Base-by-base conservation (phyloP, 106 monocot species). In the Dendrobium catenatum region DNA sequence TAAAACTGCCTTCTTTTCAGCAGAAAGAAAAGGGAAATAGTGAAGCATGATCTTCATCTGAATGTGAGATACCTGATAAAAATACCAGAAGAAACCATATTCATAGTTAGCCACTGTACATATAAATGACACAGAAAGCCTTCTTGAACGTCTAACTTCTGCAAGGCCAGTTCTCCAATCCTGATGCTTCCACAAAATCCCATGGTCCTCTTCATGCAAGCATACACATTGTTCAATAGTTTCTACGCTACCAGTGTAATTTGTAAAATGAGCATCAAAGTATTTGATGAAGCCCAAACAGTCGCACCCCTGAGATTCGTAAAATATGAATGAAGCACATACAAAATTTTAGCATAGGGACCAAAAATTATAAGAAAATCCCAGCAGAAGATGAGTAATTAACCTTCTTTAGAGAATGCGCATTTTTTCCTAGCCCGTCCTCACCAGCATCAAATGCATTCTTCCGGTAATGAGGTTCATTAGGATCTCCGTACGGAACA, bases 361-460 rank as follows among this genome's bases (percentile, higher is more conserved):
- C 51, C 46, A 42, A 79, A 6, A 41, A 46, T 44, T 78, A 29
- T 26, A 42, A 27, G 31, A 55, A 75, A 20, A 42, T 51, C 16
- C 58, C 1, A 1, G 18, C 13, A 59, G 2, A 9, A 42, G 55
- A 78, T 46, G 42, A 81, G 55, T 5, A 61, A 5, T 43, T 79
- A 4, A 95, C 95, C 93, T 66, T 93, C 59, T 96, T 96, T 51
- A 96, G 89, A 55, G 95, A 96, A 75, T 96, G 91, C 42, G 93
- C 91, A 87, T 96, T 96, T 83, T 96, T 93, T 0, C 95, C 95
- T 20, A 96, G 83, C 22, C 95, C 95, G 80, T 96, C 95, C 83
- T 96, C 95, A 31, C 95, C 93, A 55, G 95, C 93, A 89, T 96
- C 93, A 86, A 93, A 96, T 77, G 93, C 93, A 88, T 96, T 96